phyloP scores from a whole-genome alignment of 164 flowering plant genomes.

The Sedum album region DNA sequence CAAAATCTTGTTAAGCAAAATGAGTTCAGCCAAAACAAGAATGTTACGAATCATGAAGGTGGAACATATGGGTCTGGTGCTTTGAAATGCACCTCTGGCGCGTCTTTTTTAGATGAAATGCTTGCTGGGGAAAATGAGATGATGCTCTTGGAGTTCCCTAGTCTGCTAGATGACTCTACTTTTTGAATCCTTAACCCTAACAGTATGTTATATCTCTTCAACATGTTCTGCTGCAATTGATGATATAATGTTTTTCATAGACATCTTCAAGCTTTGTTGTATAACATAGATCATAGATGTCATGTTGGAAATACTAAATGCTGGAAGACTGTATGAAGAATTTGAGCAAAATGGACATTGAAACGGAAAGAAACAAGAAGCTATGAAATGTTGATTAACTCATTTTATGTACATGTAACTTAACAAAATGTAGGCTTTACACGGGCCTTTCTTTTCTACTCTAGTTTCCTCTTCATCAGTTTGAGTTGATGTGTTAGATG shows the following conservation, averaged over 20 bases:
- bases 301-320: no score
- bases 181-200: constrained; percentile 11
- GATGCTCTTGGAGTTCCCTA: constrained; percentile 34
- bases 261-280: no score
- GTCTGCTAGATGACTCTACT: constrained; percentile 32
- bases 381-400: no score
- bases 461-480: neutral
- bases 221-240: neutral
- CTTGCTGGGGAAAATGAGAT: constrained; percentile 31
- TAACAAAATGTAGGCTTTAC: neutral
- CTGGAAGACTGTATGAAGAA: no score
- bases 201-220: neutral
- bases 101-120: constrained; percentile 40
- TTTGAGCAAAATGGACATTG: no score
- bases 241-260: no score
- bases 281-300: no score
- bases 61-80: constrained; percentile 11
- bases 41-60: neutral
- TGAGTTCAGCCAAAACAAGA: constrained; percentile 4
- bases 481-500: neutral
- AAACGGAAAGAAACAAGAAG: no score
- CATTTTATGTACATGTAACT: neutral
- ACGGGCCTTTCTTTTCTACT: neutral
- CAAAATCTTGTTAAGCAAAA: neutral
- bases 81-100: constrained; percentile 12